Base-by-base conservation (phyloP, 257 asterid species). In the Solanum chiquidenum region DNA sequence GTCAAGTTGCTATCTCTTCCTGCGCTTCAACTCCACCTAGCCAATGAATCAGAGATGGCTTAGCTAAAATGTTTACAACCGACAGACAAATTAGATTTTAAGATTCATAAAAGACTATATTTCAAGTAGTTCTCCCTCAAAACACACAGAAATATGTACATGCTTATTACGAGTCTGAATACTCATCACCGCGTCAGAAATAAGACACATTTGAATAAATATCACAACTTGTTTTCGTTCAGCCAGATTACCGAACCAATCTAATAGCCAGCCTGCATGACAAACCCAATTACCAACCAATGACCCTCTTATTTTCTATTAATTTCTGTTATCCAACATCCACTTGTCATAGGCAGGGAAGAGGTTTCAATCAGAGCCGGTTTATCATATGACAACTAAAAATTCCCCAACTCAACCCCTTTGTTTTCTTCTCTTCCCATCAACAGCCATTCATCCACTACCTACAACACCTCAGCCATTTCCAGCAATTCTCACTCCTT, bases 11-110 rank as follows among this genome's bases (percentile, higher is more conserved):
- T 87, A 94, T 85, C 96, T 92, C 92, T 92, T 94, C 86, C 94
- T 92, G 49, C 94, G 95, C 90, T 92, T 94, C 33, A 93, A 88
- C 88, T 90, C 94, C 91, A 90, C 96, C 95, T 94, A 87, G 52
- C 68, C 87, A 87, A 68, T 21, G 37, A 44, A 87, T 86, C 35
- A 55, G 33, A 82, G 20, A 49, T 21, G 86, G 69, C 44, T 80
- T 80, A 80, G 84, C 64, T 7, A 44, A 79, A 79, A 49, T 27
- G 27, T 49, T 80, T 18, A 80, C 69, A 46, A 33, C 42, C 11
- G 18, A 49, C 37, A 29, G 42, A 29, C 60, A 29, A 46, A 80
- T 18, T 46, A 21, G 71, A 82, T 13, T 52, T n/a, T 4, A 82
- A 49, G 86, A 49, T 82, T 29, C 69, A 82, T 18, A 29, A 82